phyloP scores from a whole-genome alignment of 768 basidiomycete genomes.

The Auricularia sp. region DNA sequence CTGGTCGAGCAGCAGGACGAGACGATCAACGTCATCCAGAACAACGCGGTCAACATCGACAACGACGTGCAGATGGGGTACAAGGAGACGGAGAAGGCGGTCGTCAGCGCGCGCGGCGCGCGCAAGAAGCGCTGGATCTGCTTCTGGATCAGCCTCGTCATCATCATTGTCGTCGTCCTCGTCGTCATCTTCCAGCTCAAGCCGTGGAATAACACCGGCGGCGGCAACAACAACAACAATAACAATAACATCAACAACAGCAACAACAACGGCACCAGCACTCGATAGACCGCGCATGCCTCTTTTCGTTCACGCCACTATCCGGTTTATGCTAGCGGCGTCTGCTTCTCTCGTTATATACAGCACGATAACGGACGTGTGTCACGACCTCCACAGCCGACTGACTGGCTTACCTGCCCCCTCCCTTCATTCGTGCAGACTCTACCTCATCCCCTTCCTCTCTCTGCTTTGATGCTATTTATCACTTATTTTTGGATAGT shows the following conservation, averaged over 20 bases:
- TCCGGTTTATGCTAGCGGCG: no score
- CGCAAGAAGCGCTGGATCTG: slow-evolving; percentile 98
- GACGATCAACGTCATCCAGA: slow-evolving; percentile 53
- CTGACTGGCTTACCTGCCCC: no score
- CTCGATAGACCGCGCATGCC: no score
- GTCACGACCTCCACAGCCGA: no score
- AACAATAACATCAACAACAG: slow-evolving; percentile 5
- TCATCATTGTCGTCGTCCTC: slow-evolving; percentile 58
- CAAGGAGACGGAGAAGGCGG: slow-evolving; percentile 69
- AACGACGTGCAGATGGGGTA: slow-evolving; percentile 65
- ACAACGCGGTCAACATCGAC: slow-evolving; percentile 54
- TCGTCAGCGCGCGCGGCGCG: slow-evolving; percentile 75
- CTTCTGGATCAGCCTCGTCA: slow-evolving; percentile 58
- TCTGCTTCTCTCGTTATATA: no score
- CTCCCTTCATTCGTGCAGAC: no score
- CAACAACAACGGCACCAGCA: no score
- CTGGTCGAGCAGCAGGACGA: slow-evolving; percentile 77
- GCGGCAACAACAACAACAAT: slow-evolving; percentile 33
- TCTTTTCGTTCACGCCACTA: no score
- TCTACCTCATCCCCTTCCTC: no score
- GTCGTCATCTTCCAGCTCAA: slow-evolving; percentile 49
- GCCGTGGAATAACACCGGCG: not conserved
- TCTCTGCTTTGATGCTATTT: no score
- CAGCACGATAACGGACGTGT: no score
- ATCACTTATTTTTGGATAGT: no score